These are phyloP conservation scores for Ocimum tenuiflorum DNA, from an alignment of 257 asterid genomes.

Conservation along the genomic window DNA sequence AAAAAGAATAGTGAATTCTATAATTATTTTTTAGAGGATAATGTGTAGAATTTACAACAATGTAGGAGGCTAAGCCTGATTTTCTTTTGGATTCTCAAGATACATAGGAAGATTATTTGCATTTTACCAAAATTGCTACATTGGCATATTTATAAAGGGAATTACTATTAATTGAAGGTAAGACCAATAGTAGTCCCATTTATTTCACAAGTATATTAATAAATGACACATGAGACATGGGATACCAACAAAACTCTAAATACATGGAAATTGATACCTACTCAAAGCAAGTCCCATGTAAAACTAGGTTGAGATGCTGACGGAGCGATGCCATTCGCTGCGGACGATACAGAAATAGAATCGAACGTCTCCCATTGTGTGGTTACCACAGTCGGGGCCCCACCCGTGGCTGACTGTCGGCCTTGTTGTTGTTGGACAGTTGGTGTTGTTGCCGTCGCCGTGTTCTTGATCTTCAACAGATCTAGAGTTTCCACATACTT, in stretches of 20 bases:
- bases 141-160: too few species aligned
- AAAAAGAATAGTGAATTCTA: too few species aligned
- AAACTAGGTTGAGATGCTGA: conserved; percentile 42
- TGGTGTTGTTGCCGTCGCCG: background rate
- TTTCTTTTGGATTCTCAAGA: too few species aligned
- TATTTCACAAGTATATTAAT: conserved; percentile 24
- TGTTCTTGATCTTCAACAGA: conserved; percentile 56
- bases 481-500: conserved; percentile 76
- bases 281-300: conserved; percentile 65
- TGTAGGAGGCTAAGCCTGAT: too few species aligned
- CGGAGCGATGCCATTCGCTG: conserved; percentile 14
- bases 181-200: conserved; percentile 26
- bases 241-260: conserved; percentile 39
- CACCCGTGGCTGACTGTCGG: conserved; percentile 40
- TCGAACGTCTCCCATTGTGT: conserved; percentile 95
- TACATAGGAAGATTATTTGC: background rate
- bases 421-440: background rate
- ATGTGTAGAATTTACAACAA: too few species aligned
- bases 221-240: conserved; percentile 20
- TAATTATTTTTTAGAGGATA: too few species aligned
- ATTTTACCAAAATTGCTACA: too few species aligned
- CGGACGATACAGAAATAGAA: conserved; percentile 24
- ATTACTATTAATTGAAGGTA: too few species aligned
- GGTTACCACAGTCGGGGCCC: conserved; percentile 54
- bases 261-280: conserved; percentile 45